phyloP scores from a whole-genome alignment of 257 asterid species.

The Ligustrum vulgare region DNA sequence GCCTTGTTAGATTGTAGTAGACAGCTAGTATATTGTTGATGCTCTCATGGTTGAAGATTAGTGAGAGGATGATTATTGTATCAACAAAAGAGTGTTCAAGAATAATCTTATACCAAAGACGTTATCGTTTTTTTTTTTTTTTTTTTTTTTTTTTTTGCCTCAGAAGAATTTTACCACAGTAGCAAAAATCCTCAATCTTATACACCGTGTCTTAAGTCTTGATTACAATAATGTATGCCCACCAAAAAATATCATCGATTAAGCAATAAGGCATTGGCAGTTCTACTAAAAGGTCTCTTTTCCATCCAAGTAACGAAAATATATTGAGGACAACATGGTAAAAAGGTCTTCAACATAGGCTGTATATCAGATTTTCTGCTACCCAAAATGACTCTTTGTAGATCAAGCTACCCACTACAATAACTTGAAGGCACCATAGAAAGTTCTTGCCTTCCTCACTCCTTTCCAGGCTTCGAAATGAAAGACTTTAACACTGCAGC shows the following conservation, averaged over 20 bases:
- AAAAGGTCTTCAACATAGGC: conserved; percentile 56
- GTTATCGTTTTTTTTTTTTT: too few species aligned
- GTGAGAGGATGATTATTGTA: too few species aligned
- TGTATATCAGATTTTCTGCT: conserved; percentile 42
- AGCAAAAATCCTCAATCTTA: neutral
- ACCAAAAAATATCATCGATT: conserved; percentile 20
- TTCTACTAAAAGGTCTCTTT: conserved; percentile 36
- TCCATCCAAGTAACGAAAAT: conserved; percentile 39
- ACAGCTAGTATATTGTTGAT: too few species aligned
- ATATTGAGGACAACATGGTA: conserved; percentile 54
- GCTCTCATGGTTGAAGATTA: too few species aligned
- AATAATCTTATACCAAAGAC: too few species aligned
- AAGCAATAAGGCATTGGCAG: too few species aligned
- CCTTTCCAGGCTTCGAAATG: conserved; percentile 95
- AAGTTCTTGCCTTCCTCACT: conserved; percentile 90
- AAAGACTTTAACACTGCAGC: conserved; percentile 84
- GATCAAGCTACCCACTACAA: conserved; percentile 99
- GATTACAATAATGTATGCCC: conserved; percentile 18
- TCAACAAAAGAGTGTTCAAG: too few species aligned
- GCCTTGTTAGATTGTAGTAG: too few species aligned
- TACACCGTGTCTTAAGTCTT: neutral
- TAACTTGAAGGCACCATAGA: too few species aligned
- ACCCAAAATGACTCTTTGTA: conserved; percentile 75
- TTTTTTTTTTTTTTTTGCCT: too few species aligned
- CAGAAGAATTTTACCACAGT: neutral